Evolutionary conservation across 371 early-diverging fungal genomes (phyloP).

Genomic region (Mucor mucedo): DNA sequence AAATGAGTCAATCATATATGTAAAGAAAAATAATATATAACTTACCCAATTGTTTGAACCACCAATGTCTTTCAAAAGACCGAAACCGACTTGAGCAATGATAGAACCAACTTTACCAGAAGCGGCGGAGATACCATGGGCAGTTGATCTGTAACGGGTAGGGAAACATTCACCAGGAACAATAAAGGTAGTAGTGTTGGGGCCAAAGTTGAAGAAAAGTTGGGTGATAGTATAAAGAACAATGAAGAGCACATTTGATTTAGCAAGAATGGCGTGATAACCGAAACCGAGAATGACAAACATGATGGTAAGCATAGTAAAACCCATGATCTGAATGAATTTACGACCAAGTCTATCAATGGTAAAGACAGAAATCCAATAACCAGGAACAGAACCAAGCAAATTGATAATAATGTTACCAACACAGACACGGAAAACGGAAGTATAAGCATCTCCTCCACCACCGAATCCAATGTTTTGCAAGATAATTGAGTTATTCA

Average conservation of each 20-base stretch:
- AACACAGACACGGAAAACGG: slow-evolving; percentile 62
- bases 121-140: slow-evolving; percentile 91
- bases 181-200: slow-evolving; percentile 88
- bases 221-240: slow-evolving; percentile 78
- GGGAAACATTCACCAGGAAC: slow-evolving; percentile 90
- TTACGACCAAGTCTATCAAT: slow-evolving; percentile 87
- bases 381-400: slow-evolving; percentile 87
- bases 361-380: slow-evolving; percentile 81
- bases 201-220: slow-evolving; percentile 86
- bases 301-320: slow-evolving; percentile 52
- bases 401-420: slow-evolving; percentile 82
- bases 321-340: slow-evolving; percentile 81
- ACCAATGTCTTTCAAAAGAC: slow-evolving; percentile 73
- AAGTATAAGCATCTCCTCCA: slow-evolving; percentile 55
- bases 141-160: slow-evolving; percentile 83
- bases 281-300: slow-evolving; percentile 53
- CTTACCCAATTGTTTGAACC: slow-evolving; percentile 57
- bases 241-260: slow-evolving; percentile 66
- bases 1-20: background rate
- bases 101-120: slow-evolving; percentile 88
- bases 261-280: slow-evolving; percentile 53
- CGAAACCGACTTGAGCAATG: slow-evolving; percentile 76
- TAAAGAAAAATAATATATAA: background rate
- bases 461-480: slow-evolving; percentile 68
- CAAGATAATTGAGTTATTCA: slow-evolving; percentile 78